A percentile compares a stretch with the other conserved stretches of the same genome.
Evolutionary conservation across 148 eudicot genomes (phyloP).

Genomic region (Fallopia convolvulus): DNA sequence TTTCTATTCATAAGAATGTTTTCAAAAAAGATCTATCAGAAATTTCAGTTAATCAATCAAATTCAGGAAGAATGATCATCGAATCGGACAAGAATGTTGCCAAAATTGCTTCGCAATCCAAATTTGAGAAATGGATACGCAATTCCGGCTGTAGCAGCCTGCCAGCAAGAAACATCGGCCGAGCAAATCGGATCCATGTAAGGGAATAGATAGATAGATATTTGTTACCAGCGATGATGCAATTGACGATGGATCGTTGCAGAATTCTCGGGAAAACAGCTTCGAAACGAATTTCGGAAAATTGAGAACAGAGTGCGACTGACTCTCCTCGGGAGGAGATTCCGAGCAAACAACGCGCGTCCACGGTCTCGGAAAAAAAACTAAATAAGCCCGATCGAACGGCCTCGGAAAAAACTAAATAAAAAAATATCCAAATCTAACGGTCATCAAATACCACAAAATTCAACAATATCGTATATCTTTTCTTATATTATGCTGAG

Average conservation of each 20-base stretch:
- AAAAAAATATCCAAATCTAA: not conserved
- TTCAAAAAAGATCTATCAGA: not conserved
- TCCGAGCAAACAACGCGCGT: not conserved
- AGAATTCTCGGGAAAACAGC: not conserved
- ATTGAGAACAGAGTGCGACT: not conserved
- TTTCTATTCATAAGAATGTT: not conserved
- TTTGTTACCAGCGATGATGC: not conserved
- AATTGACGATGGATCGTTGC: not conserved
- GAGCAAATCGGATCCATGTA: conserved; percentile 5
- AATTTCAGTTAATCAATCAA: not conserved
- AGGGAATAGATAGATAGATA: not conserved
- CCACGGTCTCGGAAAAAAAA: not conserved
- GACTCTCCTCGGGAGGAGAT: not conserved
- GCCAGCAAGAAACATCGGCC: not conserved
- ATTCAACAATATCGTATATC: no score
- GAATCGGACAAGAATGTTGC: not conserved
- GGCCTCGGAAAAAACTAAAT: not conserved
- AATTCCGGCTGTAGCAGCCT: not conserved
- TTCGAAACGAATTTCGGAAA: not conserved
- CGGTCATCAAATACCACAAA: not conserved
- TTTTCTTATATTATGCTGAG: no score
- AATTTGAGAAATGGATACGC: not conserved
- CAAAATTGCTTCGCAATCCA: not conserved
- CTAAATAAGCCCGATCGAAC: not conserved
- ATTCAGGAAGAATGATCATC: not conserved